These are phyloP conservation scores for Saussurea involucrata DNA, from an alignment of 129 eudicot genomes.

Conservation along the genomic window DNA sequence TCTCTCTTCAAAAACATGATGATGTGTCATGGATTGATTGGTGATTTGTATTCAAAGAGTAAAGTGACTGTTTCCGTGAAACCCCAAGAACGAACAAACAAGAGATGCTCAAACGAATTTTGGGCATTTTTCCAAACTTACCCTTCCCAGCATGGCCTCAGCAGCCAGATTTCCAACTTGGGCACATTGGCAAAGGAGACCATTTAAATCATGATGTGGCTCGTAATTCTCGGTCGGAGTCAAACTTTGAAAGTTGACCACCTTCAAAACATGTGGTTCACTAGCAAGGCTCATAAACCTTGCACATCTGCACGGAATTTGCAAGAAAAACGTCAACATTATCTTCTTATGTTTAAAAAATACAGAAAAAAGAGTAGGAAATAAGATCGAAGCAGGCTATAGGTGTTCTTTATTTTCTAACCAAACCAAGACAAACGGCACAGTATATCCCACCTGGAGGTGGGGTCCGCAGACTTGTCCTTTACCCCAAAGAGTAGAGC, in stretches of 20 bases:
- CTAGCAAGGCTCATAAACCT: background rate
- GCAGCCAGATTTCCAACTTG: constrained; percentile 17
- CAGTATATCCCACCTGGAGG: background rate
- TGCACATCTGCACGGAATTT: constrained; percentile 8
- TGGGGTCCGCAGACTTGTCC: background rate
- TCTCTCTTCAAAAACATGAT: background rate
- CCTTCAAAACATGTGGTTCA: background rate
- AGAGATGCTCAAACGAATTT: background rate
- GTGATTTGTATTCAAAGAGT: background rate
- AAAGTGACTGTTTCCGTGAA: background rate
- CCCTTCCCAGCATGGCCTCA: constrained; percentile 20
- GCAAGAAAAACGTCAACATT: background rate
- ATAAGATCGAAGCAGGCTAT: background rate
- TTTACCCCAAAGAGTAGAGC: background rate
- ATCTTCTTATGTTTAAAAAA: background rate
- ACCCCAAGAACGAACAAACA: background rate
- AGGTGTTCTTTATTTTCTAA: background rate
- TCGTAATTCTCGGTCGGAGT: background rate
- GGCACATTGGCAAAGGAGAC: constrained; percentile 17
- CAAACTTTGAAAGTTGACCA: background rate
- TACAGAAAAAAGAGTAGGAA: background rate
- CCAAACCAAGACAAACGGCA: background rate
- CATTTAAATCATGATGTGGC: background rate
- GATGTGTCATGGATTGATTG: no score
- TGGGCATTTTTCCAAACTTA: background rate